Evolutionary conservation across 2,329 filamentous ascomycete species (phyloP).

Genomic region (Exserohilum rostratum): DNA sequence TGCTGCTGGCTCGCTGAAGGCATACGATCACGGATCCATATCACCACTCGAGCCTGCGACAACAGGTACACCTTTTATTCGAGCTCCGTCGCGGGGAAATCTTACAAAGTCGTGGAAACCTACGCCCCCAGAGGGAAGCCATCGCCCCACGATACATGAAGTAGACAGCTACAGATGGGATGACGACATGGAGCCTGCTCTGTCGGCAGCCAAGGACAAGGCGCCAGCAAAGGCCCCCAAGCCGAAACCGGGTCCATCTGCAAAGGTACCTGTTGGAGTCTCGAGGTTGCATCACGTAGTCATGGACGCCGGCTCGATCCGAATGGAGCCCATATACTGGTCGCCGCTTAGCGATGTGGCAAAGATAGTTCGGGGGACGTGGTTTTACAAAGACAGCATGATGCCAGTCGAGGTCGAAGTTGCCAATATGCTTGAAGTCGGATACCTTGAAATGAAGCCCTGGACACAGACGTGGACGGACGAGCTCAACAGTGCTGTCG

Average conservation of each 20-base stretch:
- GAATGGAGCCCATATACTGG: constrained; percentile 99
- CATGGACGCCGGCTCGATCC: constrained; percentile 64
- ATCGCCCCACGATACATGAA: constrained; percentile 46
- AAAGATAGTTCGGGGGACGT: constrained; percentile 82
- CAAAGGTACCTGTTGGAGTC: constrained; percentile 80
- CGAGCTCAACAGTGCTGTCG: constrained; percentile 86
- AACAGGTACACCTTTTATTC: constrained; percentile 59
- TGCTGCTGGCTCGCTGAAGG: constrained; percentile 38
- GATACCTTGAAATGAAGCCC: constrained; percentile 82
- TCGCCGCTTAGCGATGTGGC: constrained; percentile 89
- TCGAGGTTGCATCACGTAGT: constrained; percentile 90
- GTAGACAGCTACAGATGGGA: constrained; percentile 59
- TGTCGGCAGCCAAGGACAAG: constrained; percentile 40
- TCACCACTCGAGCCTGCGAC: constrained; percentile 43
- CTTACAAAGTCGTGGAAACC: constrained; percentile 32
- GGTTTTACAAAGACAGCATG: constrained; percentile 98
- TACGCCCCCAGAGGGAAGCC: constrained; percentile 30
- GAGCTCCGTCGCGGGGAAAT: constrained; percentile 54
- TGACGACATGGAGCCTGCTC: constrained; percentile 47
- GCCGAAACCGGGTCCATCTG: constrained; percentile 46
- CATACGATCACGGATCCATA: constrained; percentile 36
- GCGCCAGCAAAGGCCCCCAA: constrained; percentile 29
- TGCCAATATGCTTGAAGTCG: constrained; percentile 90
- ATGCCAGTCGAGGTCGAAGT: constrained; percentile 82
- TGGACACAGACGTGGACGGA: constrained; percentile 94